phyloP scores from a whole-genome alignment of 208 protist genomes.

The Crithidia brevicula region DNA sequence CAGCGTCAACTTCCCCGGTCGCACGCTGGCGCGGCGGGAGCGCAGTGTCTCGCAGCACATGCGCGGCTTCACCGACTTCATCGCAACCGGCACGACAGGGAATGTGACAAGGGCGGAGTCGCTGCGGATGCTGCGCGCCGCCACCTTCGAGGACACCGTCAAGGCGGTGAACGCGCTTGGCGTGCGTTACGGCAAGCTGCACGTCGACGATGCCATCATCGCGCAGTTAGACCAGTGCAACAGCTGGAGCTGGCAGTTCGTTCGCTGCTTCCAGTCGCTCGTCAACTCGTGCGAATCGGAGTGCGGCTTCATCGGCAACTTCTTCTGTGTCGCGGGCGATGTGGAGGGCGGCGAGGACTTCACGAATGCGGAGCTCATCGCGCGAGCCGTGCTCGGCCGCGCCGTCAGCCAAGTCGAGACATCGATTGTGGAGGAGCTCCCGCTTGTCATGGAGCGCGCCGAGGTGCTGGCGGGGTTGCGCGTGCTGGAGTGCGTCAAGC shows the following conservation, averaged over 20 bases:
- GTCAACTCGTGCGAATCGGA: conserved; percentile 66
- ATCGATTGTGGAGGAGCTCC: conserved; percentile 46
- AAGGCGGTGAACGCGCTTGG: conserved; percentile 48
- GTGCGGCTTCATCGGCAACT: conserved; percentile 81
- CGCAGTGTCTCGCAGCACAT: conserved; percentile 82
- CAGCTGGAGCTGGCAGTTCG: conserved; percentile 75
- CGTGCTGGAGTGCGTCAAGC: conserved; percentile 72
- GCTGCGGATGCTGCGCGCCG: conserved; percentile 39
- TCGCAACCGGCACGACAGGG: background rate
- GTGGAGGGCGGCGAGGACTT: conserved; percentile 54
- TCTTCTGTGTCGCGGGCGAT: conserved; percentile 69
- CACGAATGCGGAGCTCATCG: conserved; percentile 56
- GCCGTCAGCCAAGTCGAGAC: conserved; percentile 44
- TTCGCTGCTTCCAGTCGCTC: conserved; percentile 51
- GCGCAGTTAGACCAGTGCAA: conserved; percentile 52
- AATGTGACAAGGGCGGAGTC: conserved; percentile 19
- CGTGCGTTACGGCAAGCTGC: conserved; percentile 52
- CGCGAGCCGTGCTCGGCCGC: conserved; percentile 54
- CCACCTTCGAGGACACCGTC: conserved; percentile 70
- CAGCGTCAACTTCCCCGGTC: conserved; percentile 49
- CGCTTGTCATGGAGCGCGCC: conserved; percentile 57
- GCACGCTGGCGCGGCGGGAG: conserved; percentile 55
- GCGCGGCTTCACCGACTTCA: conserved; percentile 37
- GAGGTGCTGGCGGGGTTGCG: conserved; percentile 71
- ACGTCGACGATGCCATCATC: conserved; percentile 35